These are phyloP conservation scores for Krasilnikovozyma curviuscula DNA, from an alignment of 768 basidiomycete genomes.

Conservation along the genomic window DNA sequence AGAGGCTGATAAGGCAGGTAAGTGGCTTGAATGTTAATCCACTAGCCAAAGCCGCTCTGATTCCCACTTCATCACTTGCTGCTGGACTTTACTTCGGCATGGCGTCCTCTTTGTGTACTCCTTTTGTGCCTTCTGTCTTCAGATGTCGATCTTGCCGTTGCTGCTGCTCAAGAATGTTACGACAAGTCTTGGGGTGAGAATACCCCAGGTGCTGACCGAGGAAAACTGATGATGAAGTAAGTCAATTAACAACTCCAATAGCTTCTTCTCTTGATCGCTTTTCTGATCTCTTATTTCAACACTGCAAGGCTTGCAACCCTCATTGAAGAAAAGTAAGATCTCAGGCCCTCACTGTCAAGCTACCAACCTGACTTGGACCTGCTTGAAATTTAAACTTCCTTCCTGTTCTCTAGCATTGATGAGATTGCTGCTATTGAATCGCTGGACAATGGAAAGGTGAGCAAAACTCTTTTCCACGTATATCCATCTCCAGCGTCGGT, in stretches of 20 bases:
- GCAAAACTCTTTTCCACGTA: background rate
- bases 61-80: background rate
- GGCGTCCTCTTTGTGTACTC: background rate
- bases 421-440: conserved; percentile 6
- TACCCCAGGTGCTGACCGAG: conserved; percentile 6
- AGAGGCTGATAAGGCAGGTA: conserved; percentile 10
- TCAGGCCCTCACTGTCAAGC: too few relatives aligned
- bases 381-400: too few relatives aligned
- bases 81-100: background rate
- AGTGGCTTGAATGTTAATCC: background rate
- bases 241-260: too few relatives aligned
- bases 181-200: conserved; percentile 10
- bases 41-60: too few relatives aligned
- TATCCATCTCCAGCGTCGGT: background rate
- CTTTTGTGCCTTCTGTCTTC: background rate
- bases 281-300: background rate
- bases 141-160: conserved; percentile 11
- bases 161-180: conserved; percentile 8
- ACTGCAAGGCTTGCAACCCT: conserved; percentile 13
- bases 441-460: conserved; percentile 10
- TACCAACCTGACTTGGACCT: conserved; percentile 7
- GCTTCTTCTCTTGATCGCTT: background rate
- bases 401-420: too few relatives aligned
- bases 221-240: too few relatives aligned
- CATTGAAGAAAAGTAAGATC: conserved; percentile 10